Base-by-base conservation (phyloP, 2,329 filamentous ascomycete genomes). In the Neonectria punicea region DNA sequence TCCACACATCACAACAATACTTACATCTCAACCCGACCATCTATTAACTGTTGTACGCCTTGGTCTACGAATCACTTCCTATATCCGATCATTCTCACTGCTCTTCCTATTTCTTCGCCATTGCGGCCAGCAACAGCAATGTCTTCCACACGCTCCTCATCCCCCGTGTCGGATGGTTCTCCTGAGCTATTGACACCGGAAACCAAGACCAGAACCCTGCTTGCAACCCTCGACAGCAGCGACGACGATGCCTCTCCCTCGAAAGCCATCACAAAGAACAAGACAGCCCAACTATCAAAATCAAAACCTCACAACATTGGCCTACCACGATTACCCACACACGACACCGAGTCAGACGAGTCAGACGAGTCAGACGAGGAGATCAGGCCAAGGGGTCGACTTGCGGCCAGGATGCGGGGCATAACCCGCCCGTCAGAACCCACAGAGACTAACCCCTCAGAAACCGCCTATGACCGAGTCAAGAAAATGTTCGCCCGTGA, bases 331-430 rank as follows among this genome's bases (percentile, higher is more conserved):
- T 63, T 62, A 63, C 18, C 56, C 39, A 72, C 73, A 46, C 72
- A 77, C 0, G 81, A 85, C 4, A 78, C 80, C 1, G 83, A 85
- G 3, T 60, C 57, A 13, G 80, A 86, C 53, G 78, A 79, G 28
- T 76, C 77, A 4, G 80, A 86, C 53, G 78, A 79, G 28, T 76
- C 77, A 4, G 78, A 80, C 22, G 70, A 76, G 41, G 73, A 76
- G 5, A 62, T 85, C 3, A 81, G 82, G 49, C 91, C 91, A 1
- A 85, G 86, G 59, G 90, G 90, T 25, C 86, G 87, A 57, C 82
- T 93, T 70, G 90, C 90, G 13, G 85, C 90, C 16, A 84, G 88
- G 56, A 89, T 93, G 85, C 84, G 86, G 66, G 84, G 76, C 46
- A 70, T 66, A 34, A 61, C 65, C 22, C 53, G 68, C 41, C 75